These are phyloP conservation scores for Ichthyophonus hoferi DNA, from an alignment of 208 protist species.

Conservation along the genomic window DNA sequence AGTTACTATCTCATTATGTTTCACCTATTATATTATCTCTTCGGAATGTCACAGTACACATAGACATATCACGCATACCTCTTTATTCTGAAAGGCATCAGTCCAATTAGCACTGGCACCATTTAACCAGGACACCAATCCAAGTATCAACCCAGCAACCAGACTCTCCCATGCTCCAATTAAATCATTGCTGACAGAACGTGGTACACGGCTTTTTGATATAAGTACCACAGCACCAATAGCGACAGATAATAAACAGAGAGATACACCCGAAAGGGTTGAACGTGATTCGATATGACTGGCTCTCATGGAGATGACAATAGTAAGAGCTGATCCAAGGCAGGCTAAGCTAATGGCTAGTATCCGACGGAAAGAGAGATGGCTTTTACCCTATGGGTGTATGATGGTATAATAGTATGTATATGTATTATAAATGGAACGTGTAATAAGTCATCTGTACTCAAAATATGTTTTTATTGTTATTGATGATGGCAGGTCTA, in stretches of 20 bases:
- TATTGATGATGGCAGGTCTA: no score
- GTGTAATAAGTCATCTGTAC: no score
- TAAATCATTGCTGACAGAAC: neutral
- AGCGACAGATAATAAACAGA: neutral
- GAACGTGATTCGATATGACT: neutral
- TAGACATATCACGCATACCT: neutral
- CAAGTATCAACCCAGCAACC: neutral
- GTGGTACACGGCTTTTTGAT: neutral
- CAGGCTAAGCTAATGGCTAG: neutral
- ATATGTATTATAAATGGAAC: no score
- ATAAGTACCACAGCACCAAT: neutral
- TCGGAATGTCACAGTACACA: no score
- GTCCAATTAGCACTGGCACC: neutral
- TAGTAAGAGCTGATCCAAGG: neutral
- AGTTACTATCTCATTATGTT: no score
- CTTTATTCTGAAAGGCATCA: neutral
- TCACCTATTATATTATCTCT: no score
- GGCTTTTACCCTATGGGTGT: neutral
- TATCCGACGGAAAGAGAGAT: neutral
- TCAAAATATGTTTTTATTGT: no score
- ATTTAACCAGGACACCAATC: neutral
- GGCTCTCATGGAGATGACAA: neutral
- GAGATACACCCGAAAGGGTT: neutral
- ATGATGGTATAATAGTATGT: no score
- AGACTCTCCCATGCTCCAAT: neutral